Conservation (phyloP, 2,329 filamentous ascomycete genomes). For the Aspergillus proliferans region DNA sequence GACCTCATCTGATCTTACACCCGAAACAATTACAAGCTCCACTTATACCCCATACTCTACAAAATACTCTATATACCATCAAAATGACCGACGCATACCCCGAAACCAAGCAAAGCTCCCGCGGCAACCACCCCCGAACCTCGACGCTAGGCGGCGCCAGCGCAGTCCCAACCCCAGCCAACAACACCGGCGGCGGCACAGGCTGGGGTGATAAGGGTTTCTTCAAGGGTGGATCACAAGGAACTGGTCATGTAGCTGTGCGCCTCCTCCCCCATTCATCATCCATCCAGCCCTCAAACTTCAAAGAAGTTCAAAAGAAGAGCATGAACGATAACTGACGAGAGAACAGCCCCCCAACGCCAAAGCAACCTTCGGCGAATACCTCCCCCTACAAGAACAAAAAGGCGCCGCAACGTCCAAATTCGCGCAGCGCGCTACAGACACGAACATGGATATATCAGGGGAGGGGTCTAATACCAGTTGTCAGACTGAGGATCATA, state of each 20-base stretch:
- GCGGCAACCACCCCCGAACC: constrained; percentile 8
- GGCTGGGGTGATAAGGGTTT: constrained; percentile 19
- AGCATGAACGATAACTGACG: neutral
- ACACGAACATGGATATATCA: neutral
- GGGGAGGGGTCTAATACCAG: neutral
- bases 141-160: constrained; percentile 20
- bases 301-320: neutral
- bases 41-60: neutral
- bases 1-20: neutral
- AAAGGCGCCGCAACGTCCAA: constrained; percentile 19
- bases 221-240: constrained; percentile 16
- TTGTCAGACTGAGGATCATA: constrained; percentile 27
- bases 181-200: constrained; percentile 17
- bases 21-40: too few species aligned
- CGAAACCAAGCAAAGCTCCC: neutral
- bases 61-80: neutral
- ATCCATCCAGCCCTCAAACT: neutral
- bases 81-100: constrained; percentile 9
- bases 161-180: constrained; percentile 23
- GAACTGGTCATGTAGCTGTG: constrained; percentile 21
- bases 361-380: constrained; percentile 19
- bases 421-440: constrained; percentile 9
- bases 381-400: constrained; percentile 23
- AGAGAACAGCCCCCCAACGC: constrained; percentile 15
- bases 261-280: too few species aligned